phyloP scores from a whole-genome alignment of 225 moss, liverwort and hornwort genomes.

The Ulota crispa region DNA sequence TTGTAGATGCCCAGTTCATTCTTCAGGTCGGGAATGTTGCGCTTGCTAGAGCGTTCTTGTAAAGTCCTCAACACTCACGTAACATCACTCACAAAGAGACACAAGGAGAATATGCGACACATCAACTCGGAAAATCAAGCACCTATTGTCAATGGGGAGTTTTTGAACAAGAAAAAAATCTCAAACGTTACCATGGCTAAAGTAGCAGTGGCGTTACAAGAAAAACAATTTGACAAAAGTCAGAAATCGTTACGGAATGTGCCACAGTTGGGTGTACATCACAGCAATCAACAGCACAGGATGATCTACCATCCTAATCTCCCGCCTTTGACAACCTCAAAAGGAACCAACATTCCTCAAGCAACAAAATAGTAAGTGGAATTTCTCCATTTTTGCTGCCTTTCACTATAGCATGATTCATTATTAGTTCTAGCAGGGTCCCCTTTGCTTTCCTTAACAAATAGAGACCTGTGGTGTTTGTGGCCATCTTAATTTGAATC shows the following conservation, averaged over 20 bases:
- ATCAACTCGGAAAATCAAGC: constrained; percentile 24
- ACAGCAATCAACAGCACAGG: neutral
- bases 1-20: constrained; percentile 32
- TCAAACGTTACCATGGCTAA: neutral
- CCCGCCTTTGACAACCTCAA: constrained; percentile 14
- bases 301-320: constrained; percentile 25
- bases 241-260: neutral
- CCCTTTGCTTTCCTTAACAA: too few relatives aligned
- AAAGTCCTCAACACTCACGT: constrained; percentile 41
- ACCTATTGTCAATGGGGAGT: constrained; percentile 8
- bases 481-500: too few relatives aligned
- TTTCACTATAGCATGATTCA: neutral
- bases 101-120: constrained; percentile 22
- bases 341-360: neutral
- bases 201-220: neutral
- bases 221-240: constrained; percentile 8
- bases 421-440: too few relatives aligned
- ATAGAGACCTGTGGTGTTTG: too few relatives aligned
- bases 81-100: constrained; percentile 28
- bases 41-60: constrained; percentile 38
- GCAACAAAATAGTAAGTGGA: neutral
- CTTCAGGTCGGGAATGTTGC: constrained; percentile 37
- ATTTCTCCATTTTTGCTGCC: neutral
- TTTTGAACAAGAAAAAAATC: neutral
- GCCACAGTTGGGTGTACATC: neutral